Percentiles rank a stretch among this genome's conserved stretches.
These are phyloP conservation scores for Elaeagnus macrophylla DNA, from an alignment of 306 rosid species.

Conservation along the genomic window DNA sequence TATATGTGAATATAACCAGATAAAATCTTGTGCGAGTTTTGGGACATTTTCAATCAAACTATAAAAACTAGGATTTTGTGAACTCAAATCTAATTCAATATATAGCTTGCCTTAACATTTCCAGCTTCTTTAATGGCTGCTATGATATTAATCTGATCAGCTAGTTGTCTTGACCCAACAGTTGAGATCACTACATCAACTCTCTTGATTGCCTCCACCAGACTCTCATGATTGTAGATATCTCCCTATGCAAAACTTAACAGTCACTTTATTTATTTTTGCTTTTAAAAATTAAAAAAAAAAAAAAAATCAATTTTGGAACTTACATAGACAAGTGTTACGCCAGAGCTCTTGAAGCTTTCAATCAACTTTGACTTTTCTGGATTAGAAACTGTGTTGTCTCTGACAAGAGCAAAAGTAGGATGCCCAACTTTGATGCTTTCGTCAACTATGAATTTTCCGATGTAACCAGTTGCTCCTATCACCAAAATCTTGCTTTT, in stretches of 20 bases:
- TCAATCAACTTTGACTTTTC: slow-evolving; percentile 1
- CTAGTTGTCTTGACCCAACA: background rate
- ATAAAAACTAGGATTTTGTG: no score
- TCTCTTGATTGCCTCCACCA: slow-evolving; percentile 12
- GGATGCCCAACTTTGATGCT: slow-evolving; percentile 16
- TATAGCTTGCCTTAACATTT: slow-evolving; percentile 17
- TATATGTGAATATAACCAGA: no score
- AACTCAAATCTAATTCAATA: background rate
- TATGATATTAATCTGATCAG: slow-evolving; percentile 11
- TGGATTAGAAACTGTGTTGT: slow-evolving; percentile 10
- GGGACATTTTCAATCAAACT: no score
- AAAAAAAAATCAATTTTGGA: background rate
- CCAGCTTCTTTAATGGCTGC: slow-evolving; percentile 25
- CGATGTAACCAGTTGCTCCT: slow-evolving; percentile 19
- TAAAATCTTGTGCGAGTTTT: no score
- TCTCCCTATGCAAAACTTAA: slow-evolving; percentile 10
- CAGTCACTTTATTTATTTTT: background rate
- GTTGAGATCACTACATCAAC: slow-evolving; percentile 19
- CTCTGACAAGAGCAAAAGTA: slow-evolving; percentile 20
- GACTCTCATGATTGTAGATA: slow-evolving; percentile 6
- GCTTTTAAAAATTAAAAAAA: background rate
- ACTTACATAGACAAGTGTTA: slow-evolving; percentile 10
- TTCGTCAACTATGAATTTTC: slow-evolving; percentile 11
- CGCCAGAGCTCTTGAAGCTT: slow-evolving; percentile 16
- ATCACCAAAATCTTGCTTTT: slow-evolving; percentile 23